A percentile compares a stretch with the other conserved stretches of the same genome.
Evolutionary conservation across 805 yeast genomes (phyloP).

Genomic region (Nakazawaea ernobii): DNA sequence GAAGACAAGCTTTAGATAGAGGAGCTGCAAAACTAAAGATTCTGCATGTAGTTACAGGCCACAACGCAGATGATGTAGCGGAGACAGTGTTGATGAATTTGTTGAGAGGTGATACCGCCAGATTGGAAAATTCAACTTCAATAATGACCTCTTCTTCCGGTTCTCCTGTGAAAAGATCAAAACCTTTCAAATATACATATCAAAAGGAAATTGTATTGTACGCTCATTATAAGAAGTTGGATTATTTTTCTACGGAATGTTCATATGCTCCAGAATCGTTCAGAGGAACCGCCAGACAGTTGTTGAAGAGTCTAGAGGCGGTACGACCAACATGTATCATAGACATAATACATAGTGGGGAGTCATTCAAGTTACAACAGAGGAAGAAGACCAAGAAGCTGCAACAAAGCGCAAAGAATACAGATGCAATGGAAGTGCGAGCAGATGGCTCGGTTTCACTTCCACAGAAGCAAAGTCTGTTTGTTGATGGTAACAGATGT

Average conservation of each 20-base stretch:
- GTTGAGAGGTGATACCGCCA: slow-evolving; percentile 91
- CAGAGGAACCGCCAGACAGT: slow-evolving; percentile 92
- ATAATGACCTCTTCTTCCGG: slow-evolving; percentile 79
- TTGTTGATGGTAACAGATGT: slow-evolving; percentile 69
- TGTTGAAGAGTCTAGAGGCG: slow-evolving; percentile 84
- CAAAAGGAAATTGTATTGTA: slow-evolving; percentile 96
- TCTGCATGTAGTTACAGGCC: slow-evolving; percentile 93
- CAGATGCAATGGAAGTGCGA: slow-evolving; percentile 44
- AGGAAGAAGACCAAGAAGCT: slow-evolving; percentile 36
- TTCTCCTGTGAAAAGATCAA: slow-evolving; percentile 87
- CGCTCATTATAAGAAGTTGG: slow-evolving; percentile 93
- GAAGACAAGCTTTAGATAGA: slow-evolving; percentile 94
- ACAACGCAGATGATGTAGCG: slow-evolving; percentile 99
- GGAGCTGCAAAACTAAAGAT: slow-evolving; percentile 88
- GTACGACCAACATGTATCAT: slow-evolving; percentile 89
- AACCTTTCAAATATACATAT: slow-evolving; percentile 93
- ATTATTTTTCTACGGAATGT: slow-evolving; percentile 95
- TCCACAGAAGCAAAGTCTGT: slow-evolving; percentile 12
- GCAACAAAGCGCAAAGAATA: slow-evolving; percentile 22
- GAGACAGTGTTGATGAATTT: slow-evolving; percentile 96
- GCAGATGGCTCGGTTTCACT: slow-evolving; percentile 59
- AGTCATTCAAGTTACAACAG: slow-evolving; percentile 62
- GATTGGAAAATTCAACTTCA: slow-evolving; percentile 82
- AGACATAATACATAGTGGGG: slow-evolving; percentile 94
- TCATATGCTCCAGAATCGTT: slow-evolving; percentile 98